Conservation (phyloP, 371 early-diverging fungal genomes). For the Mucor circinelloides region DNA sequence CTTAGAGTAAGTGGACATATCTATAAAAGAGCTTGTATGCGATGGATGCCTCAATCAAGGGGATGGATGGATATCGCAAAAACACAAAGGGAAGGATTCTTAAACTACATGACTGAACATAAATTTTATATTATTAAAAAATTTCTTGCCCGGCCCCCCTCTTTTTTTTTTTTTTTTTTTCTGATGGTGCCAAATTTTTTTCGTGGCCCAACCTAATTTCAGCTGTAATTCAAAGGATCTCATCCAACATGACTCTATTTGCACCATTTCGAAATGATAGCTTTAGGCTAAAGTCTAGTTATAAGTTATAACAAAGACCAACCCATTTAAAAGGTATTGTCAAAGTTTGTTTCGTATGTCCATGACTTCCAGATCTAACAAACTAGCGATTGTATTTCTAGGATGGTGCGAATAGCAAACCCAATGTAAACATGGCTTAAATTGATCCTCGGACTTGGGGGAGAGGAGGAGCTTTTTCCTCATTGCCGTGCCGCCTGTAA, state of each 20-base stretch:
- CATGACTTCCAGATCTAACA: too few relatives aligned
- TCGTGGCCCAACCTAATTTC: too few relatives aligned
- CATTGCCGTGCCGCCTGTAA: too few relatives aligned
- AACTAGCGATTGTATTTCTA: too few relatives aligned
- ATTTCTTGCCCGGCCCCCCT: background rate
- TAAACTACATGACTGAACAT: constrained; percentile 6
- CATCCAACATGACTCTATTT: too few relatives aligned
- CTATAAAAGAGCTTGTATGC: constrained; percentile 44
- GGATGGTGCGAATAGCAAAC: too few relatives aligned
- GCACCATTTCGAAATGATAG: too few relatives aligned
- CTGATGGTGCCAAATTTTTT: background rate
- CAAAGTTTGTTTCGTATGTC: too few relatives aligned
- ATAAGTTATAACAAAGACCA: too few relatives aligned
- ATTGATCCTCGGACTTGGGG: background rate
- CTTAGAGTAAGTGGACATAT: constrained; percentile 54
- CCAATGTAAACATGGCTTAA: background rate
- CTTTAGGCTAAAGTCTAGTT: too few relatives aligned
- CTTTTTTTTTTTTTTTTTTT: background rate
- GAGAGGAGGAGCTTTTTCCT: background rate
- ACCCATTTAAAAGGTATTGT: too few relatives aligned
- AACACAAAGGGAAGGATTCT: constrained; percentile 26
- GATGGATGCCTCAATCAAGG: constrained; percentile 34
- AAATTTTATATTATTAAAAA: constrained; percentile 10
- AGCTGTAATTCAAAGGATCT: too few relatives aligned
- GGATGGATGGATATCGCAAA: constrained; percentile 40